phyloP scores from a whole-genome alignment of 1,284 basidiomycete species.

The Coniferiporia weirii region DNA sequence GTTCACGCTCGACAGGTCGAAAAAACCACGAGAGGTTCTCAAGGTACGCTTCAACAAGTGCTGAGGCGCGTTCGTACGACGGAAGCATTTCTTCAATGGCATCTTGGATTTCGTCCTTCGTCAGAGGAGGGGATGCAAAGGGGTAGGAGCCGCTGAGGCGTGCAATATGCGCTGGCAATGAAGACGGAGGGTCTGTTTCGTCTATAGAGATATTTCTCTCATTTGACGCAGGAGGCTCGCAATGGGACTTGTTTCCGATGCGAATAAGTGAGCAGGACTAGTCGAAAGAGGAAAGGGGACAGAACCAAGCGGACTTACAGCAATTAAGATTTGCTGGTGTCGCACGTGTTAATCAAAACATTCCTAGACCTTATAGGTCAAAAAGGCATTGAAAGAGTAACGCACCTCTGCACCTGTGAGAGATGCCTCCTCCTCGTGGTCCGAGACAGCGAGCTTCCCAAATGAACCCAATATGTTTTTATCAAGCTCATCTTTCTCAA shows the following conservation, averaged over 20 bases:
- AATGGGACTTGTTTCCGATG: not conserved
- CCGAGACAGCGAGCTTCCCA: constrained; percentile 12
- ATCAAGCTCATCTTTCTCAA: constrained; percentile 1
- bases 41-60: constrained; percentile 23
- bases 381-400: not conserved
- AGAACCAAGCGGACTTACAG: not conserved
- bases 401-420: constrained; percentile 16
- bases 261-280: not conserved
- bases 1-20: constrained; percentile 14
- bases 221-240: not conserved
- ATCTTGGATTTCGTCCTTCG: constrained; percentile 2
- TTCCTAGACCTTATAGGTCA: not conserved
- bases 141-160: constrained; percentile 10
- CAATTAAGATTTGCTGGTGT: not conserved
- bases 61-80: constrained; percentile 20
- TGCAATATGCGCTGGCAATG: not conserved
- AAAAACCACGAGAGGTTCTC: constrained; percentile 25
- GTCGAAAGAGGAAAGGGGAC: not conserved
- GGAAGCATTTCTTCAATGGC: constrained; percentile 17
- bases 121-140: not conserved
- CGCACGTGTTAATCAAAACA: not conserved
- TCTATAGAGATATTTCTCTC: not conserved
- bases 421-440: constrained; percentile 9
- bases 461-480: constrained; percentile 6
- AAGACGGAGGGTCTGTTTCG: not conserved